These are phyloP conservation scores for Nemania abortiva DNA, from an alignment of 2,329 filamentous ascomycete genomes.

Conservation along the genomic window DNA sequence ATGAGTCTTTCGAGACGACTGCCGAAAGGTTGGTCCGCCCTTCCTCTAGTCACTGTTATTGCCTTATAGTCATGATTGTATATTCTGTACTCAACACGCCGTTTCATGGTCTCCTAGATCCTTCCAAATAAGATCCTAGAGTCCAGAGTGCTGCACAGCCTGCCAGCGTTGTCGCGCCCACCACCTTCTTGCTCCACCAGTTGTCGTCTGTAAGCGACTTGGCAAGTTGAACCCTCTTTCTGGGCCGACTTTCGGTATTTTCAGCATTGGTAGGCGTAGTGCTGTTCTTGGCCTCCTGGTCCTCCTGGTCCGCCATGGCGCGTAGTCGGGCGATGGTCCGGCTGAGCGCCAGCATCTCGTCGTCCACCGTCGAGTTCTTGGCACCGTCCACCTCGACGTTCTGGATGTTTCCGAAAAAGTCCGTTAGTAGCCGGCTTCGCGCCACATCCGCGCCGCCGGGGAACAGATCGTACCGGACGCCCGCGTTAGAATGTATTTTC, in stretches of 20 bases:
- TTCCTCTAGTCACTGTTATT: not conserved
- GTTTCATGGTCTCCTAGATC: slow-evolving; percentile 41
- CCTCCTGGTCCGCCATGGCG: slow-evolving; percentile 61
- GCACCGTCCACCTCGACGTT: slow-evolving; percentile 88
- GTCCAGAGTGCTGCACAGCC: slow-evolving; percentile 72
- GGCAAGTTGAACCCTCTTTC: slow-evolving; percentile 61
- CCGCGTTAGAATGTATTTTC: slow-evolving; percentile 94
- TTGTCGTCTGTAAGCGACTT: slow-evolving; percentile 74
- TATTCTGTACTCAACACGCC: slow-evolving; percentile 11
- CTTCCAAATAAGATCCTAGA: slow-evolving; percentile 65
- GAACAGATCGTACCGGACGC: slow-evolving; percentile 96
- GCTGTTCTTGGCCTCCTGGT: slow-evolving; percentile 49
- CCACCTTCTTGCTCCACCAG: slow-evolving; percentile 75
- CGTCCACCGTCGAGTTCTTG: slow-evolving; percentile 69
- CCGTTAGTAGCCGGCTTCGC: slow-evolving; percentile 84
- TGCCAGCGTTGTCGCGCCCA: slow-evolving; percentile 71
- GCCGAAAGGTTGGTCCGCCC: not conserved
- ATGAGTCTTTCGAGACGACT: not conserved
- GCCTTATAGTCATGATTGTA: not conserved
- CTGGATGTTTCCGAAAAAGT: slow-evolving; percentile 98
- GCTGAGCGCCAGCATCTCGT: slow-evolving; percentile 83
- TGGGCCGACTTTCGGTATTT: slow-evolving; percentile 32
- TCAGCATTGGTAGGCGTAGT: slow-evolving; percentile 45
- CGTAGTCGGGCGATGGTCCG: slow-evolving; percentile 70
- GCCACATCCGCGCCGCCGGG: slow-evolving; percentile 82